Conservation (phyloP, 345 rosid genomes). For the Eucalyptus viminalis region DNA sequence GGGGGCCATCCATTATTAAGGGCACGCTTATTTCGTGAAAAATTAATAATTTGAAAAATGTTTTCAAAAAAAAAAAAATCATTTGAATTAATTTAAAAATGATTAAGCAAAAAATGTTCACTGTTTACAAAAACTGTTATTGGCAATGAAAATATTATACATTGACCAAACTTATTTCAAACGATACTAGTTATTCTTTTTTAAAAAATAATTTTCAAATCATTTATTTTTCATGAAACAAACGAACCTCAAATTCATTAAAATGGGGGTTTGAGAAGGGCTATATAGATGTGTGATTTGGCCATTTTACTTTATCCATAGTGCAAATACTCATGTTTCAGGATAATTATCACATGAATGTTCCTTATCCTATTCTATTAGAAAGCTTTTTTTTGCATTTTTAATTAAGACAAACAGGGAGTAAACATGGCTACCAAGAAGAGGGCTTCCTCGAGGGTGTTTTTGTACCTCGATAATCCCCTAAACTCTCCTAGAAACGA, state of each 20-base stretch:
- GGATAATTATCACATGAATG: neutral
- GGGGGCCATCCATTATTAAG: neutral
- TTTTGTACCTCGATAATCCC: neutral
- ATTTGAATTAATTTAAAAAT: too few species aligned
- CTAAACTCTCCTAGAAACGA: neutral
- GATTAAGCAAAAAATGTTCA: neutral
- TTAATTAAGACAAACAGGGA: accelerated
- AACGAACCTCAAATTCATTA: neutral
- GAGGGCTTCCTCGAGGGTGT: neutral
- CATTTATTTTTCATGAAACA: accelerated
- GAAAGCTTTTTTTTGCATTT: neutral
- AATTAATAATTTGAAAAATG: too few species aligned
- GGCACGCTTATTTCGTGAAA: too few species aligned
- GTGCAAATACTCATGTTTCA: neutral
- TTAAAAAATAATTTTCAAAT: too few species aligned
- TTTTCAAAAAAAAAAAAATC: too few species aligned
- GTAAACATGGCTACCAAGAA: neutral
- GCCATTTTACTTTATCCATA: neutral
- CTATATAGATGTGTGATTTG: neutral
- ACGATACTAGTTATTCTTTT: too few species aligned
- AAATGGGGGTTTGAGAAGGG: neutral
- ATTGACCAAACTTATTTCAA: too few species aligned
- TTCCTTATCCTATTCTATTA: neutral
- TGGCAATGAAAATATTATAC: too few species aligned
- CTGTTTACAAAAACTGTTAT: too few species aligned